A percentile compares a stretch with the other conserved stretches of the same genome.
Evolutionary conservation across 306 rosid genomes (phyloP).

Genomic region (Corylus avellana): DNA sequence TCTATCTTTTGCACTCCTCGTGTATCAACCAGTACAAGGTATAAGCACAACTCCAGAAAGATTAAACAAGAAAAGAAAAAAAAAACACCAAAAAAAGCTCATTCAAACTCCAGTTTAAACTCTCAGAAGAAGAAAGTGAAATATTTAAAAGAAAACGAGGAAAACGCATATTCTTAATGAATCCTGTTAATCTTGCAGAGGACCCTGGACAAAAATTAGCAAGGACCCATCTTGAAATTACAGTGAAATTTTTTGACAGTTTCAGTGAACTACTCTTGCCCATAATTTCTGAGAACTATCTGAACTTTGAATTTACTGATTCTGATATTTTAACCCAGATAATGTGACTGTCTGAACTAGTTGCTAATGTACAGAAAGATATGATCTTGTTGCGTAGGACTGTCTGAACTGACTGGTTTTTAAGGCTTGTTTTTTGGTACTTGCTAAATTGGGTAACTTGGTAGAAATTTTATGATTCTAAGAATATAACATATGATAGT

Average conservation of each 20-base stretch:
- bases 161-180: conserved; percentile 15
- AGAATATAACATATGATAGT: conserved; percentile 18
- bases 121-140: neutral
- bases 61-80: neutral
- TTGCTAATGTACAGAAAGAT: conserved; percentile 11
- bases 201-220: conserved; percentile 52
- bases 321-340: conserved; percentile 35
- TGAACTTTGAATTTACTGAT: conserved; percentile 25
- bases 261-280: conserved; percentile 26
- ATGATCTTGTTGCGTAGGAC: conserved; percentile 5
- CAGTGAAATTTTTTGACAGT: conserved; percentile 25
- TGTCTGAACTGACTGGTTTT: conserved; percentile 28
- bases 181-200: conserved; percentile 16
- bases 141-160: neutral
- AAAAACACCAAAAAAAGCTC: neutral
- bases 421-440: conserved; percentile 25
- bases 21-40: conserved; percentile 99
- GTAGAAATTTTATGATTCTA: conserved; percentile 11
- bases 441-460: conserved; percentile 18
- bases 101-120: neutral
- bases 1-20: conserved; percentile 93
- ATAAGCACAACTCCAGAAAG: conserved; percentile 46
- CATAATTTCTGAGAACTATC: conserved; percentile 33
- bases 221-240: conserved; percentile 35
- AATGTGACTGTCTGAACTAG: conserved; percentile 23